Base-by-base conservation (phyloP, 2,329 filamentous ascomycete species). In the Penicillium sp. region DNA sequence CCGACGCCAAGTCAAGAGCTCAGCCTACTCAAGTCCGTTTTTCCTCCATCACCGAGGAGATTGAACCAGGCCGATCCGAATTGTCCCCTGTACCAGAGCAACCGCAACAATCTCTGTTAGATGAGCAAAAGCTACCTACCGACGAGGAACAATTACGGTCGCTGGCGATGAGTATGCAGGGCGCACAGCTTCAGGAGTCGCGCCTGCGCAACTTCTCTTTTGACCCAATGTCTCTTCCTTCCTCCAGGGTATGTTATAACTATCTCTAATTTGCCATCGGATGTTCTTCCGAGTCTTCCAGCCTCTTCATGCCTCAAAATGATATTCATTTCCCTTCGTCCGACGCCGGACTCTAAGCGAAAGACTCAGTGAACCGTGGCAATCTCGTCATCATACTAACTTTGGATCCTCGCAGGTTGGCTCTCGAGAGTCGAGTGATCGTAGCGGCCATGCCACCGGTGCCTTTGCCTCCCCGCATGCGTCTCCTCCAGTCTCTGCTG, bases 161-260 rank as follows among this genome's bases (percentile, higher is more conserved):
- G 59, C 79, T 96, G 60, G 87, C 89, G 50, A 85, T 86, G 66
- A 87, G 86, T 25, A 80, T 96, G 27, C 89, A 91, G 63, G 86
- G 86, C 61, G 84, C 87, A 47, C 86, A 88, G 67, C 82, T 96
- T 60, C 93, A 97, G 77, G 89, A 93, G 67, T 84, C 86, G 57
- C 86, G 93, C 62, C 86, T 96, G 81, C 89, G 89, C 71, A 90
- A 92, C 71, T 96, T 91, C 76, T 87, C 89, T 43, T 97, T 93
- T 70, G 93, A 97, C 73, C 89, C 93, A 35, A 87, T 96, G 62
- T 97, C 94, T 37, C 81, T 97, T 52, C 93, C 94, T 59, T 69
- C 74, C 17, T 77, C 71, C 43, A 75, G 76, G 62, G 76, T 79
- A 76, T 52, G 75, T 75, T 10, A 35, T 29, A 42, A 40, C 50